phyloP scores from a whole-genome alignment of 257 asterid genomes.

The Forsythia viridissima region DNA sequence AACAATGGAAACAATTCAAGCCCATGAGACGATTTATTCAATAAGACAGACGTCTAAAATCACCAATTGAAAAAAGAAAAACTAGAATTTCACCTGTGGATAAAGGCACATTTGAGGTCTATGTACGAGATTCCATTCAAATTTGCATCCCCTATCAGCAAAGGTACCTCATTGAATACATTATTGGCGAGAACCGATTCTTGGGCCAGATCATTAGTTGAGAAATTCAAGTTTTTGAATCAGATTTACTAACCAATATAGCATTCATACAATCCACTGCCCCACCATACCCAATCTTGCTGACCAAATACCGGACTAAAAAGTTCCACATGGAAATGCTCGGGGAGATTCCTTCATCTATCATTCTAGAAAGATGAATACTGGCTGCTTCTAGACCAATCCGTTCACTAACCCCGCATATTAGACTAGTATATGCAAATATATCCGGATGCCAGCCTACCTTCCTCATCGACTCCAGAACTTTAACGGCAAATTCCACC shows the following conservation, averaged over 20 bases:
- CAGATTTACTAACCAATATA: conserved; percentile 29
- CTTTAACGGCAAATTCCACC: conserved; percentile 45
- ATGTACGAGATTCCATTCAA: neutral
- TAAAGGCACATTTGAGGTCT: neutral
- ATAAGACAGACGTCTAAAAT: neutral
- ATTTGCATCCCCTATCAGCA: neutral
- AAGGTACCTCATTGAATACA: neutral
- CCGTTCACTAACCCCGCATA: conserved; percentile 49
- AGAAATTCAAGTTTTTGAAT: neutral
- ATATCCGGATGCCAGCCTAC: conserved; percentile 53
- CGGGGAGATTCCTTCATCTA: conserved; percentile 64
- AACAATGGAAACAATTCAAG: neutral
- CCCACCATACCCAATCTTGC: conserved; percentile 46
- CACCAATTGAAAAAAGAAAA: neutral
- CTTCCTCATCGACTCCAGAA: conserved; percentile 50
- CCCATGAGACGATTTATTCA: neutral
- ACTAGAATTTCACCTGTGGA: neutral
- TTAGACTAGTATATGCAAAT: conserved; percentile 58
- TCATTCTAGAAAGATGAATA: conserved; percentile 55
- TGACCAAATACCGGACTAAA: conserved; percentile 59
- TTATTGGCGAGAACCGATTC: neutral
- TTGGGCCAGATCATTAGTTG: neutral
- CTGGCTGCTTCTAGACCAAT: conserved; percentile 49
- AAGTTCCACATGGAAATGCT: conserved; percentile 60
- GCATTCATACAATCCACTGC: conserved; percentile 40